phyloP scores from a whole-genome alignment of 148 eudicot genomes.

The Talinum fruticosum region DNA sequence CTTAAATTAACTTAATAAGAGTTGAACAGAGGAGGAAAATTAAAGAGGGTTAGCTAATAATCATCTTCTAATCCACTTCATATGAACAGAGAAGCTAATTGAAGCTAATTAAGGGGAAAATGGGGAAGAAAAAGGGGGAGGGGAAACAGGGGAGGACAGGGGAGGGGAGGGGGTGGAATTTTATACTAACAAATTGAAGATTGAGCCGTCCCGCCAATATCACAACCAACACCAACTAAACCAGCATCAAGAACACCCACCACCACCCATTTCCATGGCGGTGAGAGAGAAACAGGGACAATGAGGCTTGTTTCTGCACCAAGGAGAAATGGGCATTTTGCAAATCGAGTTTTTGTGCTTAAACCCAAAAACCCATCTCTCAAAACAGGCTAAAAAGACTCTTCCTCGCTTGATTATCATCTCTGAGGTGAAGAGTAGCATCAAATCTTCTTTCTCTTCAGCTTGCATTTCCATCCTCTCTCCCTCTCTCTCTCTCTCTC shows the following conservation, averaged over 20 bases:
- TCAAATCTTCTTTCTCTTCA: background rate
- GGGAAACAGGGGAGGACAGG: background rate
- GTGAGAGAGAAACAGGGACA: conserved; percentile 18
- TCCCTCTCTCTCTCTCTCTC: background rate
- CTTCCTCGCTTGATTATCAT: background rate
- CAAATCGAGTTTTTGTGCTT: background rate
- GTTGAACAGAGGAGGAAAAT: background rate
- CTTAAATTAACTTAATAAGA: background rate
- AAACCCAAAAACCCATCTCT: background rate
- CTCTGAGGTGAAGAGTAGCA: background rate
- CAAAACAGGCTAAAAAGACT: background rate
- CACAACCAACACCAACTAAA: conserved; percentile 11
- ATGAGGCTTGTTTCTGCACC: background rate
- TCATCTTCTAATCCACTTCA: conserved; percentile 16
- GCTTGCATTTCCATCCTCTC: background rate
- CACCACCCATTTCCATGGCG: conserved; percentile 15
- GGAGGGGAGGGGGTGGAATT: conserved; percentile 5
- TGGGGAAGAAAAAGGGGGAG: background rate
- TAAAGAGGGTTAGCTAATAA: background rate
- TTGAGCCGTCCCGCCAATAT: conserved; percentile 41
- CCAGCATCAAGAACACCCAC: conserved; percentile 9
- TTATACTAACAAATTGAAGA: conserved; percentile 24
- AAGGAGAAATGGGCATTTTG: background rate
- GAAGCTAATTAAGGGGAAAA: too few relatives aligned
- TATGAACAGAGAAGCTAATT: conserved; percentile 16